Percentiles rank a stretch among this genome's conserved stretches.
Evolutionary conservation across 345 rosid genomes (phyloP).

Genomic region (Ailanthus altissimus): DNA sequence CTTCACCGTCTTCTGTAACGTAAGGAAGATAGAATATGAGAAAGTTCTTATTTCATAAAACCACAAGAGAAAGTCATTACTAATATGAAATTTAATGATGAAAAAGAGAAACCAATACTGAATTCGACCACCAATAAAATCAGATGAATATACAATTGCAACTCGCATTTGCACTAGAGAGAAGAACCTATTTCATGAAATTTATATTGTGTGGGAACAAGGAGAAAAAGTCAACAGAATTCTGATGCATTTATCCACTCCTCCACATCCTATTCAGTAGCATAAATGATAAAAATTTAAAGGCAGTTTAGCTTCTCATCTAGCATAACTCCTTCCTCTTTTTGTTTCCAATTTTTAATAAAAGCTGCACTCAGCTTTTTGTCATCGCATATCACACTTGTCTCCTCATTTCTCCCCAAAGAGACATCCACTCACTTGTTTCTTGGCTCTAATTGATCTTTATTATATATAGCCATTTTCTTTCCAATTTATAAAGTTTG

Average conservation of each 20-base stretch:
- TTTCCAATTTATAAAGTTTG: neutral
- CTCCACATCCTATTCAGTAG: neutral
- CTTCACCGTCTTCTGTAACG: conserved; percentile 71
- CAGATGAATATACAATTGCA: neutral
- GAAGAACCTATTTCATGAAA: neutral
- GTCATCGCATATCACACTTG: neutral
- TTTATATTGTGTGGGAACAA: neutral
- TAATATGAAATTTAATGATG: neutral
- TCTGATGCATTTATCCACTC: neutral
- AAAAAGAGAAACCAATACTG: neutral
- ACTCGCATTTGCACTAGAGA: neutral
- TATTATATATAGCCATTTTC: neutral
- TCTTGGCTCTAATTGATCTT: neutral
- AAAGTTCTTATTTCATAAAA: neutral
- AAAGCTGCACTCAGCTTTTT: neutral
- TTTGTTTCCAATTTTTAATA: neutral
- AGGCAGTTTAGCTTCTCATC: neutral
- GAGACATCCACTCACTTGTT: neutral
- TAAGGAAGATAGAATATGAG: neutral
- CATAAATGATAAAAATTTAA: neutral
- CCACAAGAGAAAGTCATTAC: neutral
- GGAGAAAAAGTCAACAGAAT: neutral
- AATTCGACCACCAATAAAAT: neutral
- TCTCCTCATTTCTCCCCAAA: neutral
- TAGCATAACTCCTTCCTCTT: neutral